Evolutionary conservation across 2,329 filamentous ascomycete species (phyloP), one percentile per base, ranked within the genome.

Genomic region (Colletotrichum ledebouriae): DNA sequence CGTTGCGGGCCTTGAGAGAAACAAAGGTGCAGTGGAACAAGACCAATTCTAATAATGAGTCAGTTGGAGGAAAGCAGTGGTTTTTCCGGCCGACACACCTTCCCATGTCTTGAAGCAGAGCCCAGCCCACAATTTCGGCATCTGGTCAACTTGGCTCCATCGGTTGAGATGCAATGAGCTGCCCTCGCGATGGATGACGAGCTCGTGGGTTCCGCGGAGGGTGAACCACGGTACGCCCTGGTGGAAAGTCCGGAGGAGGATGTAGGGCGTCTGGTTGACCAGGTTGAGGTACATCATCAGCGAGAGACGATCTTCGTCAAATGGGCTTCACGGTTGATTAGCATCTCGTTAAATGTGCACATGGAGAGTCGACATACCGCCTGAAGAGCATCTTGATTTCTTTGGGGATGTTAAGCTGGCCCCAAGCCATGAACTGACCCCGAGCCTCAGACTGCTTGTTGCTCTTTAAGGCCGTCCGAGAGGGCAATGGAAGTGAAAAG

Each of bases 61-160:
- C 29, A 73, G 71, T 57, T 50, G 44, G 15, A 42, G 25, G 47
- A 13, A 9, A 33, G 13, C 17, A 29, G 44, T 10, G 25, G 12
- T 13, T 3, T 17, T 47, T 22, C 37, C 49, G n/a, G 25, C 49
- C 29, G 22, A 57, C 81, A 64, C 72, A 87, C 87, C 86, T 81
- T 90, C 88, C 86, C 86, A 90, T 1, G 86, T 89, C 63, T 84
- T 76, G 69, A 90, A 90, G 66, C 81, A 85, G 6, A 90, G 75
- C 4, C 78, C 81, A 1, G 85, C 85, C 88, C 88, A 90, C 1
- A 81, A 73, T 71, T 84, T 88, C 63, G 81, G 75, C 44, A 80
- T 76, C 10, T 77, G 74, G 47, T 82, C 81, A 0, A 75, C 75
- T 0, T 73, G 70, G 72, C 83, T 87, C 85, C 86, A 89, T 59